Conservation (phyloP, 1,284 basidiomycete species). For the Athelia sp. region DNA sequence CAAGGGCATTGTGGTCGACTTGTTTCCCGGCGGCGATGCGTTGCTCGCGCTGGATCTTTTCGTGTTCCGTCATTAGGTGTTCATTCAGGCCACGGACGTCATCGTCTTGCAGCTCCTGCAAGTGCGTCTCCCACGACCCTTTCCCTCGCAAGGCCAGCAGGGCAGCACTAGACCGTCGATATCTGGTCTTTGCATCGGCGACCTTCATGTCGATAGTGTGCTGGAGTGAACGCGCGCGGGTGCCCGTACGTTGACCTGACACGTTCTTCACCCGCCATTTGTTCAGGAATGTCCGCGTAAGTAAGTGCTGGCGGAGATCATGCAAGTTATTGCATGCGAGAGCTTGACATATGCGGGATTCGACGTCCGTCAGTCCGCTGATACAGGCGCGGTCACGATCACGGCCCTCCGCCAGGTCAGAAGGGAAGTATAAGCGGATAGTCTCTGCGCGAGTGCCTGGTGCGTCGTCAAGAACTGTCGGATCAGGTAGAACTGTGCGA, state of each 20-base stretch:
- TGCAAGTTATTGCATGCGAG: slow-evolving; percentile 21
- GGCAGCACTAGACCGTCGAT: no score
- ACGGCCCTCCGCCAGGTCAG: background rate
- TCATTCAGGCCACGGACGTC: no score
- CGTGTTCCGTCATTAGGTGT: no score
- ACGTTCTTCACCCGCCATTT: slow-evolving; percentile 20
- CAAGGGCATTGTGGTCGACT: no score
- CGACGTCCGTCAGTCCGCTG: slow-evolving; percentile 12
- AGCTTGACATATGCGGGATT: slow-evolving; percentile 21
- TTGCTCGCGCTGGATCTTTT: no score
- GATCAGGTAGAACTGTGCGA: background rate
- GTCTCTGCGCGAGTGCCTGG: background rate
- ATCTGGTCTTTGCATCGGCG: slow-evolving; percentile 24
- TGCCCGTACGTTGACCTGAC: slow-evolving; percentile 20
- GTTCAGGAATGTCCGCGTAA: slow-evolving; percentile 15
- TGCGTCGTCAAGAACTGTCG: background rate
- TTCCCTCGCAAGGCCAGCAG: no score
- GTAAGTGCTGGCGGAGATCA: slow-evolving; percentile 21
- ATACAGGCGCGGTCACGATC: background rate
- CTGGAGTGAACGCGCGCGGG: slow-evolving; percentile 11
- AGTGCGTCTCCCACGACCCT: no score
- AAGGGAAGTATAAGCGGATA: background rate
- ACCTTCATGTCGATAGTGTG: slow-evolving; percentile 23
- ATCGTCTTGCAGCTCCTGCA: no score
- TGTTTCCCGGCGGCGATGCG: no score